These are phyloP conservation scores for Sporothrix brunneoviolacea DNA, from an alignment of 2,329 filamentous ascomycete species.

Conservation along the genomic window DNA sequence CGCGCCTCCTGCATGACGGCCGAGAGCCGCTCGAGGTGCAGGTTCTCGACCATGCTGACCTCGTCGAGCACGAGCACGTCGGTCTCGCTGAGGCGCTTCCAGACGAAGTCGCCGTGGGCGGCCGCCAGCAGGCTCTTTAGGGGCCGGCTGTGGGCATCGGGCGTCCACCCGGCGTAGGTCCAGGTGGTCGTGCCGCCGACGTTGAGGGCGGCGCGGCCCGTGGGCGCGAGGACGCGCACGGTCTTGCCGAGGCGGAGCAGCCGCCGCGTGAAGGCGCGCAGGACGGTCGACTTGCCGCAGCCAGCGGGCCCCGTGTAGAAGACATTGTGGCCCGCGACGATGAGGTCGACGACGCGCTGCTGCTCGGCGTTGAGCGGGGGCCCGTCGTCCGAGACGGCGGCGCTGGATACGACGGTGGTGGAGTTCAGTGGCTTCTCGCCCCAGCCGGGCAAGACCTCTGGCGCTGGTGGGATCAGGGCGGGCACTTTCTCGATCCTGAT, in stretches of 20 bases:
- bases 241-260: constrained; percentile 28
- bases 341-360: constrained; percentile 41
- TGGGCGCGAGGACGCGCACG: constrained; percentile 52
- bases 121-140: constrained; percentile 26
- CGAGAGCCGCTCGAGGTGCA: constrained; percentile 46
- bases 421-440: no score
- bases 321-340: constrained; percentile 46
- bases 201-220: constrained; percentile 51
- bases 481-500: no score
- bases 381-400: neutral
- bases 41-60: constrained; percentile 57
- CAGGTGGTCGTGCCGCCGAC: constrained; percentile 51
- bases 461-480: no score
- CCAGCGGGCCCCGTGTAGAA: constrained; percentile 61
- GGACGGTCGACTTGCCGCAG: constrained; percentile 50
- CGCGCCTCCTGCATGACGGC: constrained; percentile 36
- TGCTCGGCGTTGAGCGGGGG: constrained; percentile 41
- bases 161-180: constrained; percentile 51
- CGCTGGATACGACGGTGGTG: no score
- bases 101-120: constrained; percentile 16
- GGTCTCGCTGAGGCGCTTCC: constrained; percentile 33
- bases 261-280: constrained; percentile 40
- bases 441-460: no score
- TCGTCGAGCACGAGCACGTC: constrained; percentile 59
- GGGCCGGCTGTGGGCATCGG: constrained; percentile 36